A percentile compares a stretch with the other conserved stretches of the same genome.
Conservation (phyloP, 176 grass and related monocot genomes). For the Avena eriantha region DNA sequence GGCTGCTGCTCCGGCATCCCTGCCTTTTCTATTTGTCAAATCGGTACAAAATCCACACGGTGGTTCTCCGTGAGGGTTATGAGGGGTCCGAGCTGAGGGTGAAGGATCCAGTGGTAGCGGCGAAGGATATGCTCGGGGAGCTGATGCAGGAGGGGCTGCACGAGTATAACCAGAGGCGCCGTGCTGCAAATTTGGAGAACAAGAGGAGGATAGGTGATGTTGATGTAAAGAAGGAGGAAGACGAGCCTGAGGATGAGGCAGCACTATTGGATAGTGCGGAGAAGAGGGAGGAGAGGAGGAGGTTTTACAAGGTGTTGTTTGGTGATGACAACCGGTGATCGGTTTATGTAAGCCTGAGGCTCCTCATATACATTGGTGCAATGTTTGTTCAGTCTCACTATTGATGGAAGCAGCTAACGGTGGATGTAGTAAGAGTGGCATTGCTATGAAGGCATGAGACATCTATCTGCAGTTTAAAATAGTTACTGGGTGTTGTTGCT, state of each 20-base stretch:
- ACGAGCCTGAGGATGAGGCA: conserved; percentile 42
- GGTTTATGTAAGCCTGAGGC: neutral
- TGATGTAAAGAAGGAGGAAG: conserved; percentile 59
- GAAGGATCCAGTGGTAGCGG: conserved; percentile 76
- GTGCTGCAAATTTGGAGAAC: conserved; percentile 73
- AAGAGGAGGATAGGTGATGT: conserved; percentile 76
- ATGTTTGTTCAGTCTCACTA: neutral
- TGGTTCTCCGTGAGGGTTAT: conserved; percentile 76
- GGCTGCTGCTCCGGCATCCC: conserved; percentile 66
- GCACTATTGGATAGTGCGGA: conserved; percentile 48
- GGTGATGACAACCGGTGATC: conserved; percentile 50
- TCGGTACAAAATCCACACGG: conserved; percentile 82
- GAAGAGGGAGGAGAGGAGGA: conserved; percentile 76
- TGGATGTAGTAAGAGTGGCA: neutral
- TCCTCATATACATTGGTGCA: neutral
- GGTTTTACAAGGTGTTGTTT: conserved; percentile 82
- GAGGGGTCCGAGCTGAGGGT: conserved; percentile 68
- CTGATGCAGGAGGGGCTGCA: conserved; percentile 95
- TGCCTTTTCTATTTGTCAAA: conserved; percentile 93
- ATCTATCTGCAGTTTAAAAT: conserved; percentile 3
- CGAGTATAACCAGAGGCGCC: conserved; percentile 68
- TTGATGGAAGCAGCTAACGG: neutral
- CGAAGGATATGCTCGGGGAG: conserved; percentile 78
- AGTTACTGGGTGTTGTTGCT: neutral
- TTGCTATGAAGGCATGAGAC: neutral